Conservation (phyloP, 331 rosid species). For the Cydonia oblonga region DNA sequence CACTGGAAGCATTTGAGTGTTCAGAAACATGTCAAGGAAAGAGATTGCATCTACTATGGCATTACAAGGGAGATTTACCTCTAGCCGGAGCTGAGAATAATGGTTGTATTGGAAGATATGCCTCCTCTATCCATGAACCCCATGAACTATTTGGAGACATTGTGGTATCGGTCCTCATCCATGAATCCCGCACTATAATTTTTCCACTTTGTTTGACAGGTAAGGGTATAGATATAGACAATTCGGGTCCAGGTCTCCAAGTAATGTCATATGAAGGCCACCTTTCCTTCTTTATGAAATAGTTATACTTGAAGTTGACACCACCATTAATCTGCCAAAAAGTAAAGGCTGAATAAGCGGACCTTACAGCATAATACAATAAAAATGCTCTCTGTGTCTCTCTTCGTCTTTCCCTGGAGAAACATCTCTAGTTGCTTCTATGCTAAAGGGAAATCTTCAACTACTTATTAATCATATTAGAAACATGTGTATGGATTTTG, state of each 20-base stretch:
- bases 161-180: conserved; percentile 51
- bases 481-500: background rate
- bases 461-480: background rate
- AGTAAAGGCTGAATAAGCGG: conserved; percentile 8
- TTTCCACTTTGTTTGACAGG: conserved; percentile 27
- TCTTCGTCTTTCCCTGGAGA: background rate
- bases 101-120: conserved; percentile 43
- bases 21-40: conserved; percentile 63
- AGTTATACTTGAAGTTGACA: conserved; percentile 69
- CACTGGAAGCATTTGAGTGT: conserved; percentile 99
- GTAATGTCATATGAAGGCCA: conserved; percentile 43
- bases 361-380: background rate
- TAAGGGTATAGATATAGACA: conserved; percentile 61
- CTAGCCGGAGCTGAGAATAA: conserved; percentile 23
- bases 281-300: conserved; percentile 59
- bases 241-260: conserved; percentile 86
- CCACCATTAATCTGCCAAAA: conserved; percentile 56
- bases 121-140: conserved; percentile 56
- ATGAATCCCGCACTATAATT: conserved; percentile 61
- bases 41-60: conserved; percentile 17
- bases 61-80: conserved; percentile 50
- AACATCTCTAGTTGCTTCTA: background rate
- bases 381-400: background rate
- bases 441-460: background rate
- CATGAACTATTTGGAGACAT: conserved; percentile 30